A percentile compares a stretch with the other conserved stretches of the same genome.
phyloP scores from a whole-genome alignment of 2,329 filamentous ascomycete genomes.

The Penicillium olsonii region DNA sequence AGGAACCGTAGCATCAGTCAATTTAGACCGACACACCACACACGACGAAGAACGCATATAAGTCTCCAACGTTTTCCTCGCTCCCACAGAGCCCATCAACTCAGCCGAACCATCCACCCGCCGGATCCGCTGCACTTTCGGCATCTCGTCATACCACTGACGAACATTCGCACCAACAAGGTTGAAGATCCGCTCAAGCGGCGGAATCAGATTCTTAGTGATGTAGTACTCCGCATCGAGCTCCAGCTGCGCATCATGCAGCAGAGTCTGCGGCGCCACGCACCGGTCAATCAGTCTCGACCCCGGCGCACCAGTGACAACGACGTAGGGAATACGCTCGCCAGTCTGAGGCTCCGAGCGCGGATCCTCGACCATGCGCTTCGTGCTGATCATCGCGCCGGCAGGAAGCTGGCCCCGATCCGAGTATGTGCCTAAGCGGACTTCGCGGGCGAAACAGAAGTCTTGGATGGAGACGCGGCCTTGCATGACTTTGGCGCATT shows the following conservation, averaged over 20 bases:
- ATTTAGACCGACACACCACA: slow-evolving; percentile 69
- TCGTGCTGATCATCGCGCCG: slow-evolving; percentile 84
- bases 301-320: slow-evolving; percentile 83
- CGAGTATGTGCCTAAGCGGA: slow-evolving; percentile 85
- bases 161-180: slow-evolving; percentile 89
- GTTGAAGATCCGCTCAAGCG: slow-evolving; percentile 93
- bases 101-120: slow-evolving; percentile 53
- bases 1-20: slow-evolving; percentile 47
- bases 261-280: slow-evolving; percentile 79
- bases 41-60: slow-evolving; percentile 85
- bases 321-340: slow-evolving; percentile 92
- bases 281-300: slow-evolving; percentile 85
- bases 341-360: slow-evolving; percentile 90
- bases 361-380: slow-evolving; percentile 81
- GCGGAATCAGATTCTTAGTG: slow-evolving; percentile 89
- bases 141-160: slow-evolving; percentile 96
- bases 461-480: slow-evolving; percentile 88
- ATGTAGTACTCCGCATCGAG: slow-evolving; percentile 98
- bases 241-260: slow-evolving; percentile 73
- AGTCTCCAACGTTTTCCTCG: slow-evolving; percentile 80
- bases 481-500: slow-evolving; percentile 90
- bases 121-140: slow-evolving; percentile 77
- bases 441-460: slow-evolving; percentile 93
- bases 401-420: slow-evolving; percentile 78
- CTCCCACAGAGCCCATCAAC: slow-evolving; percentile 9